phyloP scores from a whole-genome alignment of 371 early-diverging fungal genomes.

The Actinomortierella wolfii region DNA sequence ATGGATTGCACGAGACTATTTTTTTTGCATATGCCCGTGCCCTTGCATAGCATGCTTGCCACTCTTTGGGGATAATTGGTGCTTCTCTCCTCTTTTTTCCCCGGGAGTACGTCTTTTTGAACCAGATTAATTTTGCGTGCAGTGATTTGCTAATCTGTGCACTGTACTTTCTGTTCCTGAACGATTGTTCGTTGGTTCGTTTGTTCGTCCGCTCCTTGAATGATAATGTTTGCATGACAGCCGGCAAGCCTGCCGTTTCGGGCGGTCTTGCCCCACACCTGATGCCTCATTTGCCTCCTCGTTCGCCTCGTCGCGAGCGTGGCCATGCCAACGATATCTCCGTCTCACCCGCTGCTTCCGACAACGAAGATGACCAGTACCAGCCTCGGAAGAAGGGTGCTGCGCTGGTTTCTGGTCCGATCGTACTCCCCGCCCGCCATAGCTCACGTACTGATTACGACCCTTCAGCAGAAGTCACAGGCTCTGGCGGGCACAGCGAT shows the following conservation, averaged over 20 bases:
- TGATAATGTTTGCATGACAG: no score
- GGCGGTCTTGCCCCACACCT: constrained; percentile 9
- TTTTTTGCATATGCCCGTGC: no score
- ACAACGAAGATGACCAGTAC: constrained; percentile 37
- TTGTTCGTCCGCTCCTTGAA: not conserved
- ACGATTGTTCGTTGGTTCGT: not conserved
- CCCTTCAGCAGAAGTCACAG: no score
- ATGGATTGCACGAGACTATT: no score
- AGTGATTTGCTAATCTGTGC: not conserved
- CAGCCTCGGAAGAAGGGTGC: constrained; percentile 3
- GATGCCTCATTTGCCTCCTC: constrained; percentile 30
- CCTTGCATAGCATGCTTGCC: no score
- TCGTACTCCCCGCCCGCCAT: no score
- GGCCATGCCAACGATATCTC: constrained; percentile 20
- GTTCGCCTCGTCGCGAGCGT: constrained; percentile 31
- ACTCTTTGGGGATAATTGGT: no score
- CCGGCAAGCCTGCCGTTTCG: no score
- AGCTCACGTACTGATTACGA: no score
- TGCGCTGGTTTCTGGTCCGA: no score
- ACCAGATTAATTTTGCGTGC: not conserved
- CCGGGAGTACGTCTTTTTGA: no score
- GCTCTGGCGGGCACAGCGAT: not conserved
- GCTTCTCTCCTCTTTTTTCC: no score
- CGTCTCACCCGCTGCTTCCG: constrained; percentile 19
- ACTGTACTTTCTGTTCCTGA: not conserved